Percentiles rank a stretch among this genome's conserved stretches.
These are phyloP conservation scores for Plectosphaerella plurivora DNA, from an alignment of 2,329 filamentous ascomycete species.

Conservation along the genomic window DNA sequence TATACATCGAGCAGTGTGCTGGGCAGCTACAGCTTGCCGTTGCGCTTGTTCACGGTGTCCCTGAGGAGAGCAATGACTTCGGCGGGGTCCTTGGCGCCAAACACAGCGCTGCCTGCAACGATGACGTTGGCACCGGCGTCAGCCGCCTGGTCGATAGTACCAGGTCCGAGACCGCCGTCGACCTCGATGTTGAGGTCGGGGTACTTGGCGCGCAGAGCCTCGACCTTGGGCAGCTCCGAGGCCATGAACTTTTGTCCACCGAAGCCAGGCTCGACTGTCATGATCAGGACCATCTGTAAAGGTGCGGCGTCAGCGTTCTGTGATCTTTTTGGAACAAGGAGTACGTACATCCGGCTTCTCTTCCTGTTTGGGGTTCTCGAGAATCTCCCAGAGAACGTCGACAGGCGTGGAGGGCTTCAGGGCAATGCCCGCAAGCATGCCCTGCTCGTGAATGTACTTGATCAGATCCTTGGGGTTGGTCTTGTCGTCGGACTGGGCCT, in stretches of 20 bases:
- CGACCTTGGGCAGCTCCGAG: slow-evolving; percentile 89
- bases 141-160: slow-evolving; percentile 89
- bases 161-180: slow-evolving; percentile 83
- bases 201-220: slow-evolving; percentile 76
- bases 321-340: neutral
- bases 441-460: slow-evolving; percentile 81
- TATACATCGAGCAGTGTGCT: too few species aligned
- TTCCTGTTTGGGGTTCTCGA: slow-evolving; percentile 66
- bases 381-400: slow-evolving; percentile 86
- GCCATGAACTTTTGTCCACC: slow-evolving; percentile 99
- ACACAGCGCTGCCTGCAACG: slow-evolving; percentile 93
- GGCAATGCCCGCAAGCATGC: slow-evolving; percentile 87
- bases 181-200: slow-evolving; percentile 96
- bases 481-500: slow-evolving; percentile 60
- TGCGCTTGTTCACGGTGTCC: slow-evolving; percentile 66
- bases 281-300: slow-evolving; percentile 88
- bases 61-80: slow-evolving; percentile 82
- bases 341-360: slow-evolving; percentile 82
- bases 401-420: slow-evolving; percentile 91
- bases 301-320: neutral
- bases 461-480: slow-evolving; percentile 85
- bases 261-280: slow-evolving; percentile 97
- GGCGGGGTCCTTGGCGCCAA: slow-evolving; percentile 82
- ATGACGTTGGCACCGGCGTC: slow-evolving; percentile 97
- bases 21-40: slow-evolving; percentile 28